Evolutionary conservation across 306 rosid genomes (phyloP).

Genomic region (Trifolium repens): DNA sequence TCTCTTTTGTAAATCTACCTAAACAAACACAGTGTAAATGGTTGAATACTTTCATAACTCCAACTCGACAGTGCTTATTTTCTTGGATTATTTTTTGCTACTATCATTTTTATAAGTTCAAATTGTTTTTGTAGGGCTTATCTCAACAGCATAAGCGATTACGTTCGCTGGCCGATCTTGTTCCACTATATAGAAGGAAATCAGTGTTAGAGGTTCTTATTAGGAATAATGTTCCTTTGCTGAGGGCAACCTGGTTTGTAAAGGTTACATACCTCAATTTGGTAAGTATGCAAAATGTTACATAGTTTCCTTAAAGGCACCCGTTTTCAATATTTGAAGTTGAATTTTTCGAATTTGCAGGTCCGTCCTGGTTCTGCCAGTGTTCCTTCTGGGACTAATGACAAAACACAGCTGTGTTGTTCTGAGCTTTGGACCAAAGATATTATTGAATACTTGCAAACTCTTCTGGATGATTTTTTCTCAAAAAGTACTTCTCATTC

Average conservation of each 20-base stretch:
- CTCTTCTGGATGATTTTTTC: constrained; percentile 78
- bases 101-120: constrained; percentile 1
- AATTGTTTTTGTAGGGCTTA: constrained; percentile 65
- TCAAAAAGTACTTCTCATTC: constrained; percentile 65
- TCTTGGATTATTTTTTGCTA: constrained; percentile 10
- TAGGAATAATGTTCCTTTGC: constrained; percentile 90
- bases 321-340: constrained; percentile 34
- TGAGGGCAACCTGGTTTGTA: constrained; percentile 92
- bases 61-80: not conserved
- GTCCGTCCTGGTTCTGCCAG: constrained; percentile 64
- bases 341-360: constrained; percentile 56
- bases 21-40: not conserved
- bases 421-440: constrained; percentile 91
- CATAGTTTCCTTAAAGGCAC: not conserved
- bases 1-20: no score
- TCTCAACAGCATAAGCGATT: constrained; percentile 88
- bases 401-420: constrained; percentile 76
- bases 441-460: constrained; percentile 81
- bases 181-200: constrained; percentile 75
- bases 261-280: constrained; percentile 88
- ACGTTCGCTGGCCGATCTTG: constrained; percentile 75
- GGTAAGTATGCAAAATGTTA: constrained; percentile 52
- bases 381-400: constrained; percentile 65
- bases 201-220: constrained; percentile 80
- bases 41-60: not conserved